Evolutionary conservation across 805 yeast genomes (phyloP).

Genomic region (Komagataella phaffii): DNA sequence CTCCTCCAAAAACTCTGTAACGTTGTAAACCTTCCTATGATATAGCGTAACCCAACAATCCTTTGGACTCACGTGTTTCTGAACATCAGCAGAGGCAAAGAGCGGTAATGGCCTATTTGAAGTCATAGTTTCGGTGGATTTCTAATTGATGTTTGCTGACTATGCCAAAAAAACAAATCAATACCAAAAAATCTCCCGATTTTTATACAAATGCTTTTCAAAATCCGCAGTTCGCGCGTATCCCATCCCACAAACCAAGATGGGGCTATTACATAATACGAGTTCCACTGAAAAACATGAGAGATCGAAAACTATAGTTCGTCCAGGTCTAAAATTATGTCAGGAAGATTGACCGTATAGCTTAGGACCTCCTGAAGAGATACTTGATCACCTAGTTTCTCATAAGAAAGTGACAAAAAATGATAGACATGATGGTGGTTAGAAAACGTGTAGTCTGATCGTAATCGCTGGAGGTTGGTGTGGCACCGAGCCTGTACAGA

Average conservation of each 20-base stretch:
- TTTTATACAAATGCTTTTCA: background rate
- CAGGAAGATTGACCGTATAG: background rate
- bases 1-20: constrained; percentile 56
- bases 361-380: background rate
- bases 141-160: background rate
- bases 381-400: background rate
- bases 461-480: background rate
- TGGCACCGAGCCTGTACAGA: background rate
- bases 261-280: background rate
- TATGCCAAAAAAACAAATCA: background rate
- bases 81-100: background rate
- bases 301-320: background rate
- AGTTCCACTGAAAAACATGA: background rate
- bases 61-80: constrained; percentile 31
- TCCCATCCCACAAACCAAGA: background rate
- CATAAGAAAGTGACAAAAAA: background rate
- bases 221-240: background rate
- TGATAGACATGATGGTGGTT: background rate
- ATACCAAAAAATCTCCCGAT: background rate
- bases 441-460: background rate
- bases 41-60: constrained; percentile 77
- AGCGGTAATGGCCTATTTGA: background rate
- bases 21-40: constrained; percentile 73
- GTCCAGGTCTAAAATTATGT: background rate
- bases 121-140: background rate